Evolutionary conservation across 352 stramenopile species (phyloP), one percentile per base, ranked within the genome.

Genomic region (Phytophthora multivora): DNA sequence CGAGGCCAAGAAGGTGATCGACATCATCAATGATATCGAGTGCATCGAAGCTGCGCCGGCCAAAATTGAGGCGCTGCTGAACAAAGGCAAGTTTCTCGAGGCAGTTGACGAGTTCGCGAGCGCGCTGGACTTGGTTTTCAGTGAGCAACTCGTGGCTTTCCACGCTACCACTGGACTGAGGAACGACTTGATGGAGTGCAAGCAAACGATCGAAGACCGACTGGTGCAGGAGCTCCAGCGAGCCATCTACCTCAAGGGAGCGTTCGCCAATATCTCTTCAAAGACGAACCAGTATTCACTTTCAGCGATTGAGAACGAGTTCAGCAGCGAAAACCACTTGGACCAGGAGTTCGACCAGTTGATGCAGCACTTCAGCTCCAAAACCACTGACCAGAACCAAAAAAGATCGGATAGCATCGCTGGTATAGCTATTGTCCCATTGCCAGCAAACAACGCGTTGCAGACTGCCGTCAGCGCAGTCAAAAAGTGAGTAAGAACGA

Each of bases 11-110:
- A 93, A 91, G 67, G 79, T 93, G 36, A 77, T 95, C 45, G 82
- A 89, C 26, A 83, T 93, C 48, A 91, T 95, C 60, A 80, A 90
- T 45, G 82, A 93, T 47, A 93, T 95, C 43, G 79, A 95, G 63
- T 86, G 78, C 61, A 90, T 95, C 18, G 80, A 92, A 54, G 75
- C 80, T 0, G 83, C 86, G 10, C 84, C 86, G 5, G 60, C 30
- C 42, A 89, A 90, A 43, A 93, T 93, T 53, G 53, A 87, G 26
- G 26, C 53, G 0, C 59, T 90, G 59, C 69, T 95, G 49, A 63
- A 63, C 28, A 73, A 85, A 42, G 71, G 71, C 12, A 77, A 88
- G 38, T 92, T 84, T 28, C 53, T 80, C 0, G 79, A 73, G 5
- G 83, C 86, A 12, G 84, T 93, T 15, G 79, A 90, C 38, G 83